phyloP scores from a whole-genome alignment of 1,284 basidiomycete genomes.

The Leucoagaricus sp. region DNA sequence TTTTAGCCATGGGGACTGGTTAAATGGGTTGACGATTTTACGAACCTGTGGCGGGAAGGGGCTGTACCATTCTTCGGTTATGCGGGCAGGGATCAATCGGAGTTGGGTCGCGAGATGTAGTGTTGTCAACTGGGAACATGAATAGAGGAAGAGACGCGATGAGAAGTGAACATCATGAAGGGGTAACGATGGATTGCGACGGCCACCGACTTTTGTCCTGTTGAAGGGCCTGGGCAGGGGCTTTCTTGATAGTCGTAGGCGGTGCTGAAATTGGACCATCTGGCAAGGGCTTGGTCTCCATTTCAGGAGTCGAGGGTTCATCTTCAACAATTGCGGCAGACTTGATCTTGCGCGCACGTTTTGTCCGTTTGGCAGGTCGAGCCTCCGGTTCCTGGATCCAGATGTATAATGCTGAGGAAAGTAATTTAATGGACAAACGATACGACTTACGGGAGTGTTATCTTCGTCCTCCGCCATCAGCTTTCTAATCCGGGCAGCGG shows the following conservation, averaged over 20 bases:
- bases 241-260: conserved; percentile 22
- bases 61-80: too few species aligned
- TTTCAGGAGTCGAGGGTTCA: conserved; percentile 21
- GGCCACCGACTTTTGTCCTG: conserved; percentile 57
- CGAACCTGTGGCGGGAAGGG: too few species aligned
- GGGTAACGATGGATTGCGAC: conserved; percentile 15
- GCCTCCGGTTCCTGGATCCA: conserved; percentile 27
- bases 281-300: conserved; percentile 21
- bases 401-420: background rate
- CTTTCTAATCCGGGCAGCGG: too few species aligned
- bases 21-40: too few species aligned
- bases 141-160: conserved; percentile 23
- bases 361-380: conserved; percentile 38
- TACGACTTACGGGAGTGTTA: conserved; percentile 29
- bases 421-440: conserved; percentile 6
- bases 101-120: background rate
- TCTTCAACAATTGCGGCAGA: conserved; percentile 36
- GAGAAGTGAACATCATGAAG: conserved; percentile 19
- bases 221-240: conserved; percentile 34
- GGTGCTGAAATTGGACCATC: conserved; percentile 22
- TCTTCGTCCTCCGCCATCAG: conserved; percentile 39
- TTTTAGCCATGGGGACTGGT: too few species aligned
- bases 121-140: conserved; percentile 27
- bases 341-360: conserved; percentile 40
- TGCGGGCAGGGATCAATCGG: too few species aligned